These are phyloP conservation scores for Pichia membranifaciens DNA, from an alignment of 805 yeast genomes.

Conservation along the genomic window DNA sequence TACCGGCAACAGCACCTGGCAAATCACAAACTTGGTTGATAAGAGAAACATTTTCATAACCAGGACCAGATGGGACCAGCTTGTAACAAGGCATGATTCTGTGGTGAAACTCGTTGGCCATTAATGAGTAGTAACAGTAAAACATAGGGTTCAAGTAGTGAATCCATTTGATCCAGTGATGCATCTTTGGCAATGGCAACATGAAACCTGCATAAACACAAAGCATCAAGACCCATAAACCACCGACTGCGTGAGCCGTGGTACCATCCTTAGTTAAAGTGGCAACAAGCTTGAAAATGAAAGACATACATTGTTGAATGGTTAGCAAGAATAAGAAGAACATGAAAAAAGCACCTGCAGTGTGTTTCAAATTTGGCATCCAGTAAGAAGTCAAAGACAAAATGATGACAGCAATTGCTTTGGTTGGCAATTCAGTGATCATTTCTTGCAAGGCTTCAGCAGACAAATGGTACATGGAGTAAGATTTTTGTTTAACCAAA, in stretches of 20 bases:
- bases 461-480: conserved; percentile 57
- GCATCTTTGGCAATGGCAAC: conserved; percentile 37
- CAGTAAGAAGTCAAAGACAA: conserved; percentile 44
- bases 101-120: conserved; percentile 52
- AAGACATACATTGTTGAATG: conserved; percentile 47
- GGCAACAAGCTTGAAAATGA: conserved; percentile 49
- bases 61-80: conserved; percentile 50
- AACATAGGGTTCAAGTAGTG: conserved; percentile 43
- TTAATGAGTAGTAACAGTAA: conserved; percentile 45
- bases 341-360: conserved; percentile 53
- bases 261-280: conserved; percentile 47
- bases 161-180: conserved; percentile 57
- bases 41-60: conserved; percentile 39
- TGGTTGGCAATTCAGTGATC: conserved; percentile 54
- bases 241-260: conserved; percentile 52
- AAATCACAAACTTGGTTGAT: conserved; percentile 43
- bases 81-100: conserved; percentile 46
- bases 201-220: conserved; percentile 53
- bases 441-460: conserved; percentile 60
- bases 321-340: conserved; percentile 37
- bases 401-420: conserved; percentile 44
- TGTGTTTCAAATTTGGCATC: conserved; percentile 45
- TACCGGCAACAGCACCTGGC: conserved; percentile 39
- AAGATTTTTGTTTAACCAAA: conserved; percentile 57
- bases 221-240: conserved; percentile 49